Evolutionary conservation across 192 early-diverging fungal genomes (phyloP).

Genomic region (Linnemannia zychae): DNA sequence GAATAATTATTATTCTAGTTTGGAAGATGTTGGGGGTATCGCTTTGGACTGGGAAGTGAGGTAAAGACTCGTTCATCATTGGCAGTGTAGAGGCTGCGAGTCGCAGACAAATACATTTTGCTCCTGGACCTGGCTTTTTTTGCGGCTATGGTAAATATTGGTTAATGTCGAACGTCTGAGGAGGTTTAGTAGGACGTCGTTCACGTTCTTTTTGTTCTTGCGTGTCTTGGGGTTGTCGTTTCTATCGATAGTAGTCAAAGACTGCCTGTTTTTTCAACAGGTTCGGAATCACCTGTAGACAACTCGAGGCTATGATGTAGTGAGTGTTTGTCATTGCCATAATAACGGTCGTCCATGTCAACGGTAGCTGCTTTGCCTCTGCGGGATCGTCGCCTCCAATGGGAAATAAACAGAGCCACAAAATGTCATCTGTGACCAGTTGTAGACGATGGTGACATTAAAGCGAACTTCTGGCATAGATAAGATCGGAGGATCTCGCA

Average conservation of each 20-base stretch:
- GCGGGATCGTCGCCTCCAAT: not conserved
- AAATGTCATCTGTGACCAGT: no score
- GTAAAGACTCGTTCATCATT: not conserved
- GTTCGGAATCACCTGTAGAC: not conserved
- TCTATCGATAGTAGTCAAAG: not conserved
- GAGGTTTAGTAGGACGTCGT: not conserved
- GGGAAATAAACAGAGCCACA: no score
- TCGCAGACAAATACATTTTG: not conserved
- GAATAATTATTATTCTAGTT: not conserved
- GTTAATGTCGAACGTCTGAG: not conserved
- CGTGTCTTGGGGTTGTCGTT: not conserved
- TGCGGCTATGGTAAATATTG: no score
- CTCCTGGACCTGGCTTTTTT: no score
- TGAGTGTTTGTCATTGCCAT: not conserved
- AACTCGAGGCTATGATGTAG: not conserved
- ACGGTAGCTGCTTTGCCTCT: not conserved
- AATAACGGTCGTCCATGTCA: not conserved
- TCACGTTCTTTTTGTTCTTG: not conserved
- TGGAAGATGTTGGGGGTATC: not conserved
- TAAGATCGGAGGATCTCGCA: not conserved
- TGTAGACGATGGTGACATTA: no score
- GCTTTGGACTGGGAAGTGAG: not conserved
- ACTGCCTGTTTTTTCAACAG: not conserved
- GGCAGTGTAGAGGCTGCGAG: not conserved
- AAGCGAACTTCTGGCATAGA: no score